Base-by-base conservation (phyloP, 2,329 filamentous ascomycete species). In the Corniculantispora saksenae region DNA sequence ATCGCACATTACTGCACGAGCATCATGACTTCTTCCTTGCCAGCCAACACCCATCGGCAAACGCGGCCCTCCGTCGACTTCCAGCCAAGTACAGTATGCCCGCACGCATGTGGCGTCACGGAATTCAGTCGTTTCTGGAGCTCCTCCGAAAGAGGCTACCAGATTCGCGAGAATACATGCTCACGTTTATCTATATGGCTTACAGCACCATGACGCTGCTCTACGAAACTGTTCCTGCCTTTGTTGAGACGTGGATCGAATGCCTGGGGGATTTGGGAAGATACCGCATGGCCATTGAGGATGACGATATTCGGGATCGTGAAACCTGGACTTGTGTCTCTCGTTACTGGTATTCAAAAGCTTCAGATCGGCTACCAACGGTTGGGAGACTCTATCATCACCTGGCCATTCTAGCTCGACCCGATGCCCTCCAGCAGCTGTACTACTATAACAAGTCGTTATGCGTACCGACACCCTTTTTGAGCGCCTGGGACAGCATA, bases 191-290 rank as follows among this genome's bases (percentile, higher is more conserved):
- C 0, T 96, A 96, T 67, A 77, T 94, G 19, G 90, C 93, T 0
- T 98, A 97, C 69, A 91, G 90, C 2, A 96, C 97, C 87, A 92
- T 97, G 85, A 90, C 92, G 0, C 77, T 97, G 0, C 77, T 97
- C 0, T 91, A 93, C 66, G 94, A 98, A 71, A 97, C 92, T 0
- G 92, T 97, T 0, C 89, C 91, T 0, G 83, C 86, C 0, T 97
- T 97, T 69, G 86, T 91, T 61, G 91, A 95, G 65, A 97, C 92
- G 0, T 98, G 94, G 94, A 92, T 97, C 10, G 94, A 97, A 69
- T 97, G 94, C 61, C 79, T 98, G 0, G 94, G 94, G 0, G 94
- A 98, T 72, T 78, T 98, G 0, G 91, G 90, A 0, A 83, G 94
- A 23, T 97, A 96, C 53, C 75, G 84, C 0, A 97, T 97, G 93